Base-by-base conservation (phyloP, 2,329 filamentous ascomycete genomes). In the Coleophoma crateriformis region DNA sequence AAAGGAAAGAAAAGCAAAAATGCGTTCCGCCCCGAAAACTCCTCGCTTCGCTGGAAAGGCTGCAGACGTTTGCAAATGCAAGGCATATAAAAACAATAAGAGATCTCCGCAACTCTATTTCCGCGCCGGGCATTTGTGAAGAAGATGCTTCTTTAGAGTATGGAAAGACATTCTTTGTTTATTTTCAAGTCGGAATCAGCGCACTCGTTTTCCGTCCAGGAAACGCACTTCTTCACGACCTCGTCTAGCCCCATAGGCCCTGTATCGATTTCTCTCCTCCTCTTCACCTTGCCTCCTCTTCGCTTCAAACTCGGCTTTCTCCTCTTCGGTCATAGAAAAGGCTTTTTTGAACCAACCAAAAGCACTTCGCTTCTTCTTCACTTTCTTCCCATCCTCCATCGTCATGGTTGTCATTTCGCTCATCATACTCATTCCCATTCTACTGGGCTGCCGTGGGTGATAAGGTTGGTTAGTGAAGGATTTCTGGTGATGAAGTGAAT, bases 331-430 rank as follows among this genome's bases (percentile, higher is more conserved):
- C 22, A 85, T 66, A 33, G 77, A 78, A 47, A 85, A 85, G 1
- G 81, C 81, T 67, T 85, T 85, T 65, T 84, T 85, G 49, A 85
- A 64, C 82, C 82, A 85, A 2, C 81, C 82, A 59, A 85, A 84
- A 1, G 81, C 79, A 58, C 82, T 84, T 54, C 79, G 76, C 71
- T 85, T 85, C 70, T 84, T 85, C 65, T 84, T 84, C 5, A 84
- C 61, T 35, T 73, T 64, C 52, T 60, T 60, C 14, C 55, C 58
- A 27, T 58, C 50, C 33, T 51, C 49, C 34, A 52, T 41, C 13
- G 71, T 74, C 45, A 75, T 68, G 1, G 52, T 57, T 3, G 72
- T 75, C 48, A 74, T 70, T 1, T 73, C 79, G 60, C 77, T 83
- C 54, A 82, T 67, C 60, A 75, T 79, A 59, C 78, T 82, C 73